Evolutionary conservation across 2,329 filamentous ascomycete genomes (phyloP).

Genomic region (Fusarium torulosum): DNA sequence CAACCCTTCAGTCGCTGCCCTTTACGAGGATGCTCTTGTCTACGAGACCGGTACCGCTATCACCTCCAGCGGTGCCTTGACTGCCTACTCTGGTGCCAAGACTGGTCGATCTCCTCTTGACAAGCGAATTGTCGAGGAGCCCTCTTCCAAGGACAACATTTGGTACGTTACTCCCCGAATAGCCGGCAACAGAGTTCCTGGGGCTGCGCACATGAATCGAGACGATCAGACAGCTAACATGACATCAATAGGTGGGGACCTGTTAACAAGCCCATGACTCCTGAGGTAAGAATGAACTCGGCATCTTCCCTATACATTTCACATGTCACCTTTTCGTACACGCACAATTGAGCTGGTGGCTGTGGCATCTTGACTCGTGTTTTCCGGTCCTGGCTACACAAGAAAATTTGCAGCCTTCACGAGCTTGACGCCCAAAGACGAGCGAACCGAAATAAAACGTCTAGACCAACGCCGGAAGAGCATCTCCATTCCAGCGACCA

Average conservation of each 20-base stretch:
- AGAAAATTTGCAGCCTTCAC: slow-evolving; percentile 35
- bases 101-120: slow-evolving; percentile 96
- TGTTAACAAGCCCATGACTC: slow-evolving; percentile 98
- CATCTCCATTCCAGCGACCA: slow-evolving; percentile 43
- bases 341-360: slow-evolving; percentile 17
- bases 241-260: slow-evolving; percentile 79
- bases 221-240: slow-evolving; percentile 49
- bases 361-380: slow-evolving; percentile 21
- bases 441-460: slow-evolving; percentile 17
- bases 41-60: slow-evolving; percentile 99
- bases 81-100: slow-evolving; percentile 97
- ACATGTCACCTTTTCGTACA: slow-evolving; percentile 4
- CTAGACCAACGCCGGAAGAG: slow-evolving; percentile 32
- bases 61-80: slow-evolving; percentile 93
- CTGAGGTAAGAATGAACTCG: slow-evolving; percentile 74
- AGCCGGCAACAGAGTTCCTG: slow-evolving; percentile 32
- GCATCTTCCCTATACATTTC: slow-evolving; percentile 20
- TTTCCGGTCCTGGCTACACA: slow-evolving; percentile 7
- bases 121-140: slow-evolving; percentile 97
- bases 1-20: slow-evolving; percentile 93
- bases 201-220: slow-evolving; percentile 24
- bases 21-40: slow-evolving; percentile 98
- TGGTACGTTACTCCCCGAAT: slow-evolving; percentile 67
- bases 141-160: slow-evolving; percentile 87
- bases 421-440: slow-evolving; percentile 28